Conservation (phyloP, 306 rosid genomes). For the Prunus armeniaca region DNA sequence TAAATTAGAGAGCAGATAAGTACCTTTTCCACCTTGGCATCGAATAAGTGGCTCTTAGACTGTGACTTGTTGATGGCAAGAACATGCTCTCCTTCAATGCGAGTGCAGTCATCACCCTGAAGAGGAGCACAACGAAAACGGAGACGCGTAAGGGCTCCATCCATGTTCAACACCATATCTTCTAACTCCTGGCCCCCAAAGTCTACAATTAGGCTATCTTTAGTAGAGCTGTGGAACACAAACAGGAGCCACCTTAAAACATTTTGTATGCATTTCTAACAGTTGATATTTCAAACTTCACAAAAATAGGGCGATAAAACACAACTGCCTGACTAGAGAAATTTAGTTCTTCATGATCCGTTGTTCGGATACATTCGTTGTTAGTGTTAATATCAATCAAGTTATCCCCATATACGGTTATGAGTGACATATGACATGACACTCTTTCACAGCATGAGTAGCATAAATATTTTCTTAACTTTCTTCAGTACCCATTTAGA, state of each 20-base stretch:
- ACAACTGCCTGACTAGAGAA: neutral
- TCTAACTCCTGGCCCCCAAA: conserved; percentile 22
- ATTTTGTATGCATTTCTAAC: neutral
- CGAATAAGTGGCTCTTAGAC: conserved; percentile 6
- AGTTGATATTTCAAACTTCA: neutral
- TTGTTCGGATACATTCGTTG: neutral
- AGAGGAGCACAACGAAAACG: conserved; percentile 19
- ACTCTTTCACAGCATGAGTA: neutral
- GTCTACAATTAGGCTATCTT: conserved; percentile 9
- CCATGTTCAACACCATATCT: conserved; percentile 21
- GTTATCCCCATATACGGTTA: neutral
- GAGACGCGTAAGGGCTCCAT: conserved; percentile 6
- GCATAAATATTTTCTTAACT: neutral
- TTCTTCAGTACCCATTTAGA: neutral
- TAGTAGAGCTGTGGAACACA: conserved; percentile 20
- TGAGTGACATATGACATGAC: too few relatives aligned
- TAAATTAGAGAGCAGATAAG: neutral
- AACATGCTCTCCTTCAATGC: conserved; percentile 24
- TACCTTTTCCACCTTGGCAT: conserved; percentile 30
- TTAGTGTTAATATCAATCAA: conserved; percentile 4
- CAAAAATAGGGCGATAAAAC: neutral
- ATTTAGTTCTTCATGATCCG: neutral
- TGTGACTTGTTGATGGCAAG: conserved; percentile 14
- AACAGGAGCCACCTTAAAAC: conserved; percentile 6
- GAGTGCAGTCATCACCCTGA: conserved; percentile 19